phyloP scores from a whole-genome alignment of 352 stramenopile species.

The Phytopythium kandeliae region DNA sequence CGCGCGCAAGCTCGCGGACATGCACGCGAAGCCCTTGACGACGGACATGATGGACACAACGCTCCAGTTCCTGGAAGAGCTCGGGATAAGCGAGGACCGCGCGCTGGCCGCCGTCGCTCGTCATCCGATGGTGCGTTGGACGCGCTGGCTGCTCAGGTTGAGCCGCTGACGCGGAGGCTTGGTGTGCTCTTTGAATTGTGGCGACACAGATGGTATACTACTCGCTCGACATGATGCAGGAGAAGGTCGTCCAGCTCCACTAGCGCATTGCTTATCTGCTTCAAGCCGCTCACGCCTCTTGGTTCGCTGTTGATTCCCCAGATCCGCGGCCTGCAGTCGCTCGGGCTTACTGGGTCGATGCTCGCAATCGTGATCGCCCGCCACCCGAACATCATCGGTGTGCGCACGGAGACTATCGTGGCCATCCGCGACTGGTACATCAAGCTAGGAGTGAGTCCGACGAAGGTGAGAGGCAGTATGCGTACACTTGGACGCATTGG shows the following conservation, averaged over 20 bases:
- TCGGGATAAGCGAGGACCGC: constrained; percentile 22
- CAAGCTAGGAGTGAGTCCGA: constrained; percentile 18
- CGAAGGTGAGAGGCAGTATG: constrained; percentile 23
- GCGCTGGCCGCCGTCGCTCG: constrained; percentile 25
- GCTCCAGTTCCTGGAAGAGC: constrained; percentile 21
- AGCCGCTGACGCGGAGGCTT: background rate
- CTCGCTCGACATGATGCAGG: constrained; percentile 21
- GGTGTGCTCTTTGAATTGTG: background rate
- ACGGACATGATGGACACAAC: constrained; percentile 21
- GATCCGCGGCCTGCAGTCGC: constrained; percentile 24
- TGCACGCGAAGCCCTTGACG: constrained; percentile 6
- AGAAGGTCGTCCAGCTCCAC: constrained; percentile 19
- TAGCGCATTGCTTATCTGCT: background rate
- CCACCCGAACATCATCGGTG: constrained; percentile 34
- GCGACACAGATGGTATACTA: constrained; percentile 22
- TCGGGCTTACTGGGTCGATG: constrained; percentile 26
- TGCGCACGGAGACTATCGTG: constrained; percentile 20
- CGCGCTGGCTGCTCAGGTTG: too few relatives aligned
- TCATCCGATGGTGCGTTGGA: constrained; percentile 23
- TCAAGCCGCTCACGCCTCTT: background rate
- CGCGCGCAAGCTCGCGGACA: constrained; percentile 21
- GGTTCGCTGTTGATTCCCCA: constrained; percentile 2
- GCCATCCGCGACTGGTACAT: constrained; percentile 33
- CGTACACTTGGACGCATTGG: too few relatives aligned
- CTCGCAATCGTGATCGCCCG: constrained; percentile 25